Evolutionary conservation across 768 basidiomycete species (phyloP).

Genomic region (Lenzites betulinus): DNA sequence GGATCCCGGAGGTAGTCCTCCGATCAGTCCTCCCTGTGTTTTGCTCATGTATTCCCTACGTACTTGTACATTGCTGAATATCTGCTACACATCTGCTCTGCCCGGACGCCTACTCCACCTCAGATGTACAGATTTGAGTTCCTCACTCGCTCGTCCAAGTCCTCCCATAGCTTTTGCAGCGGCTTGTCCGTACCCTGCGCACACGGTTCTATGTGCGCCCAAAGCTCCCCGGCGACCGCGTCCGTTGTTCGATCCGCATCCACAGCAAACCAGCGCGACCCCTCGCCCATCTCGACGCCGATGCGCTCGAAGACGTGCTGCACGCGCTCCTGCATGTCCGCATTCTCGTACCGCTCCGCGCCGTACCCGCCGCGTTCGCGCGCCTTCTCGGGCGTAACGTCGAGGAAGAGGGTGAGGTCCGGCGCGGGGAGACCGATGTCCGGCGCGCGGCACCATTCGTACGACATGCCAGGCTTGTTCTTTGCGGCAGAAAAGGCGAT

Average conservation of each 20-base stretch:
- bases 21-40: not conserved
- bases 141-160: constrained; percentile 26
- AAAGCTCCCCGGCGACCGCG: constrained; percentile 56
- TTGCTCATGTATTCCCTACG: not conserved
- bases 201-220: constrained; percentile 51
- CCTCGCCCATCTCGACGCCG: constrained; percentile 48
- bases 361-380: constrained; percentile 78
- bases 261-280: constrained; percentile 51
- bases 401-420: constrained; percentile 86
- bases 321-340: constrained; percentile 71
- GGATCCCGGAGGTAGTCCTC: constrained; percentile 28
- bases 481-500: constrained; percentile 80
- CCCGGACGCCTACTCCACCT: not conserved
- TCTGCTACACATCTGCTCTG: not conserved
- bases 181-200: constrained; percentile 41
- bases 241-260: constrained; percentile 58
- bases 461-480: constrained; percentile 46
- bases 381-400: constrained; percentile 73
- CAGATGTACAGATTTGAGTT: constrained; percentile 24
- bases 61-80: constrained; percentile 5
- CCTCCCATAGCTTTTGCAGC: constrained; percentile 55
- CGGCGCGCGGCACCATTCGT: constrained; percentile 83
- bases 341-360: constrained; percentile 83
- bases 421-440: constrained; percentile 89
- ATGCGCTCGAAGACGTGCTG: constrained; percentile 59